Evolutionary conservation across 129 eudicot species (phyloP).

Genomic region (Gnaphalium uliginosum): DNA sequence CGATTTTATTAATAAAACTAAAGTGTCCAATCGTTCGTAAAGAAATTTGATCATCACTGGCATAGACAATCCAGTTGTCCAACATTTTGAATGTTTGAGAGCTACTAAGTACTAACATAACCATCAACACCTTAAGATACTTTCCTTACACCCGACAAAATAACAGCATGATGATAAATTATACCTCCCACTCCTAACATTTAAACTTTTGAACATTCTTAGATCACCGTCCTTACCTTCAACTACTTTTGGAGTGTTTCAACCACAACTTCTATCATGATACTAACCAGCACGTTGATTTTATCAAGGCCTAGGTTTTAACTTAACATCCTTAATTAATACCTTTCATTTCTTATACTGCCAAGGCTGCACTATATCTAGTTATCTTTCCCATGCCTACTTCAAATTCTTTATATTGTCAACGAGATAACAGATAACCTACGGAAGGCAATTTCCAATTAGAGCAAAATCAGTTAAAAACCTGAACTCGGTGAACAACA

Average conservation of each 20-base stretch:
- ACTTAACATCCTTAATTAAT: too few species aligned
- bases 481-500: not conserved
- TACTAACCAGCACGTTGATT: not conserved
- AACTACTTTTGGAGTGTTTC: not conserved
- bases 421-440: not conserved
- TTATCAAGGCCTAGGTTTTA: not conserved
- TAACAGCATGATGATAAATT: not conserved
- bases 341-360: not conserved
- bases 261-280: not conserved
- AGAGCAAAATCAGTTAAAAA: slow-evolving; percentile 5
- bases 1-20: too few species aligned
- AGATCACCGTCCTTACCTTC: not conserved
- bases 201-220: not conserved
- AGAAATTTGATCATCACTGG: not conserved
- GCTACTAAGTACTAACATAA: too few species aligned
- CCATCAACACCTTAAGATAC: not conserved
- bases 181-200: not conserved
- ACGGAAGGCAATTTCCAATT: not conserved
- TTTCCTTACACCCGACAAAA: not conserved
- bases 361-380: not conserved
- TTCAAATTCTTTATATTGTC: not conserved
- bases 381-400: not conserved
- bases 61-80: not conserved
- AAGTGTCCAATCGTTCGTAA: not conserved
- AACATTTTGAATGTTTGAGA: not conserved